Percentiles rank a stretch among this genome's conserved stretches.
phyloP scores from a whole-genome alignment of 192 early-diverging fungal genomes.

The Mortierella claussenii region DNA sequence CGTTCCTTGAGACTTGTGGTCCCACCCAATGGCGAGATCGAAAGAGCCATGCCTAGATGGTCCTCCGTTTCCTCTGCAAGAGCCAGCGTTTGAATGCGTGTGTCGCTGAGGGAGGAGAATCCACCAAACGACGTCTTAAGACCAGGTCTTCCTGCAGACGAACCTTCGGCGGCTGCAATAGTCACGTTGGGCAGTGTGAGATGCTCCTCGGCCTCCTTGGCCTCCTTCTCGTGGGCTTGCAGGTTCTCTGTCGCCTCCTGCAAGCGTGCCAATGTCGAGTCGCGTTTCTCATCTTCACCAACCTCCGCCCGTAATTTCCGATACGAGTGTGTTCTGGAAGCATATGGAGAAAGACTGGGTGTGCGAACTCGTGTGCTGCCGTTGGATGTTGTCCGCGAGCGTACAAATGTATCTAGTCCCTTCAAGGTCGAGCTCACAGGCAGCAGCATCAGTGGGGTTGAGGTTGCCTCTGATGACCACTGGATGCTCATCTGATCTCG shows the following conservation, averaged over 20 bases:
- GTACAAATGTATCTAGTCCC: constrained; percentile 1
- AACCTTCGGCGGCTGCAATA: constrained; percentile 8
- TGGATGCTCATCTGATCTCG: constrained; percentile 41
- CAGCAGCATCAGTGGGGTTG: background rate
- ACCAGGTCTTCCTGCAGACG: constrained; percentile 1
- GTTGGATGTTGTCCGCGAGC: constrained; percentile 12
- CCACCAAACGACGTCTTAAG: constrained; percentile 40
- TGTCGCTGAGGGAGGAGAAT: constrained; percentile 27
- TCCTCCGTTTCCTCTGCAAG: constrained; percentile 44
- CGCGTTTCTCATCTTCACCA: constrained; percentile 5
- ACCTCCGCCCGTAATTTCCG: background rate
- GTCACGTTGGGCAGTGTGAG: constrained; percentile 5
- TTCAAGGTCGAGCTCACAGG: constrained; percentile 9
- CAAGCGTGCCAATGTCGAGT: constrained; percentile 26
- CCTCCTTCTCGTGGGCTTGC: background rate
- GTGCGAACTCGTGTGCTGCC: constrained; percentile 12
- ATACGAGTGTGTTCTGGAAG: constrained; percentile 19
- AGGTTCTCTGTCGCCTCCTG: constrained; percentile 12
- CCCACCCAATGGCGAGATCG: background rate
- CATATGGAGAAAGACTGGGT: constrained; percentile 36
- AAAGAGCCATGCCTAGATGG: constrained; percentile 35
- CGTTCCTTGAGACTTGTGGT: constrained; percentile 7
- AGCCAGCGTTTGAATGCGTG: constrained; percentile 24
- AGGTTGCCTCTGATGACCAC: constrained; percentile 13
- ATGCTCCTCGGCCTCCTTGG: background rate